A percentile compares a stretch with the other conserved stretches of the same genome.
Conservation (phyloP, 1,284 basidiomycete species). For the Ustilago lituana region DNA sequence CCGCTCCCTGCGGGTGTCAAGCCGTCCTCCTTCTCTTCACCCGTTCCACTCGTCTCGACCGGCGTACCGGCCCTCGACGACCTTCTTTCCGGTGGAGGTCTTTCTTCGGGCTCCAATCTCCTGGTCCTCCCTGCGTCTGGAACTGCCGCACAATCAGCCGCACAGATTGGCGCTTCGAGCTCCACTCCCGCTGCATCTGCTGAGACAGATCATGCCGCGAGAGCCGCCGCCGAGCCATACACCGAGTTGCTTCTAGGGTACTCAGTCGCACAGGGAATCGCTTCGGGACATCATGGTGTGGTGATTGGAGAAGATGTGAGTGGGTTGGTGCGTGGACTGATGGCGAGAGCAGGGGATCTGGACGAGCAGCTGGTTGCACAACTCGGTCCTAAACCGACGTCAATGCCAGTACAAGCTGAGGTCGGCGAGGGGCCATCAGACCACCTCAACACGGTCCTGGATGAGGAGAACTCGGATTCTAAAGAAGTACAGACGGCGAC, state of each 20-base stretch:
- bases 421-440: conserved; percentile 23
- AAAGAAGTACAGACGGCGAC: not conserved
- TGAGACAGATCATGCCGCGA: conserved; percentile 37
- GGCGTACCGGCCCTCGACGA: conserved; percentile 96
- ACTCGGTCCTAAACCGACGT: conserved; percentile 9
- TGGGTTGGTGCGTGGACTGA: conserved; percentile 63
- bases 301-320: conserved; percentile 73
- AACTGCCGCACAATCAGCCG: conserved; percentile 44
- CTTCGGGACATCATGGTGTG: conserved; percentile 75
- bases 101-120: conserved; percentile 82
- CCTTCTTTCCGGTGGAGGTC: conserved; percentile 82
- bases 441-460: conserved; percentile 21
- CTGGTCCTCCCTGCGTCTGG: conserved; percentile 71
- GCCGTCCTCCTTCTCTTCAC: conserved; percentile 74
- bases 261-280: conserved; percentile 85
- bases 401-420: not conserved
- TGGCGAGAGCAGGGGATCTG: conserved; percentile 52
- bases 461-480: conserved; percentile 17
- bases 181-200: conserved; percentile 75
- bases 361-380: conserved; percentile 28
- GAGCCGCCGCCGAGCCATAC: conserved; percentile 72
- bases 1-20: conserved; percentile 73
- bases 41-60: conserved; percentile 79
- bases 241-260: conserved; percentile 86
- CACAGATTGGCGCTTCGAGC: conserved; percentile 71